Evolutionary conservation across 2,329 filamentous ascomycete species (phyloP), one percentile per base, ranked within the genome.

Genomic region (Penicillium expansum): DNA sequence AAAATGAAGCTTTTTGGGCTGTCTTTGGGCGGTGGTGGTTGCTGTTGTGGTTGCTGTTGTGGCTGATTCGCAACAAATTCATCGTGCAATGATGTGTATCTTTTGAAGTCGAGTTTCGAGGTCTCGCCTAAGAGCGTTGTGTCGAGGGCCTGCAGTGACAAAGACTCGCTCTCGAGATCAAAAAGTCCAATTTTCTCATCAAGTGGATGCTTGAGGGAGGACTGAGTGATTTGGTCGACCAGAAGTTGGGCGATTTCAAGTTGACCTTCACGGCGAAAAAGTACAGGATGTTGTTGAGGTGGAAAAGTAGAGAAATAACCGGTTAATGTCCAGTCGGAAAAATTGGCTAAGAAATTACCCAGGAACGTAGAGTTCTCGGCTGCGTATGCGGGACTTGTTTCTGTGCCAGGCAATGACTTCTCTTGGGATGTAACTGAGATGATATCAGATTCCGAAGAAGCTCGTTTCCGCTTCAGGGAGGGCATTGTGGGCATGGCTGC

Each of bases 151-250:
- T 61, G 63, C 14, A 69, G 60, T 13, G 63, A 57, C 38, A 68
- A 57, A 11, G 45, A 58, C 27, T 71, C 63, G 49, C 62, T 63
- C 37, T 71, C 69, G 29, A 72, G 64, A 38, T 62, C 65, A 41
- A 66, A 69, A 24, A 74, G 58, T 10, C 63, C 58, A 32, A 69
- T 58, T 24, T 56, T 48, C 6, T 63, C 67, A 43, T 74, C 66
- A 38, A 71, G 56, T 11, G 60, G 65, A 62, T 76, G 74, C 33
- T 70, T 61, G 11, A 79, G 64, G n/a, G 74, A 77, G 13, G 77
- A 77, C 60, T 78, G 76, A 3, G 74, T 76, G 45, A 78, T 62
- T 65, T 77, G 76, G 43, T 77, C 76, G 22, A 75, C 73, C 22
- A 77, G 56, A 8, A 78, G 57, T 55, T 78, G 76, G 14, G 74